Evolutionary conservation across 106 monocot genomes (phyloP).

Genomic region (Narthecium ossifragum): DNA sequence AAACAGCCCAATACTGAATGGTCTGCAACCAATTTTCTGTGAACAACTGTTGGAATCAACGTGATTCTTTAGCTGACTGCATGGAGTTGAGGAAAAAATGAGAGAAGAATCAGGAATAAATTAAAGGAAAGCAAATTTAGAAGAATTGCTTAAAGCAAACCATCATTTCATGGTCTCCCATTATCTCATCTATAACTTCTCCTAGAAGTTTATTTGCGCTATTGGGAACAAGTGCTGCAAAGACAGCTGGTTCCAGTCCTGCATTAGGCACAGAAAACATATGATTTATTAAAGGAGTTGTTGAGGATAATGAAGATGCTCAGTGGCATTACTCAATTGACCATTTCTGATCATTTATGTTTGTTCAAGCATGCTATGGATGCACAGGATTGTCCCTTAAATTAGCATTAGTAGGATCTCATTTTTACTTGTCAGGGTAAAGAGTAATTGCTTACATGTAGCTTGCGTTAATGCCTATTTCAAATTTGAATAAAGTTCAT

Average conservation of each 20-base stretch:
- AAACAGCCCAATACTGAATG: too few relatives aligned
- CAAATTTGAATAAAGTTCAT: too few relatives aligned
- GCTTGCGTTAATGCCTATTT: too few relatives aligned
- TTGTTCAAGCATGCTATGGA: too few relatives aligned
- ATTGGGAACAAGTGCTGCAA: slow-evolving; percentile 88
- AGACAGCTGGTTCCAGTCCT: slow-evolving; percentile 76
- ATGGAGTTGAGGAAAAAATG: neutral
- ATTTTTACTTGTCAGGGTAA: too few relatives aligned
- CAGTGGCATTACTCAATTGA: too few relatives aligned
- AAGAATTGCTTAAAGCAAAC: slow-evolving; percentile 23
- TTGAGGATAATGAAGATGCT: too few relatives aligned
- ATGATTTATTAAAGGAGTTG: too few relatives aligned
- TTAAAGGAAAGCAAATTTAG: neutral
- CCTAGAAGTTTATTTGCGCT: slow-evolving; percentile 75
- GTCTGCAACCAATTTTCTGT: neutral
- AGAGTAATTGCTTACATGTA: too few relatives aligned
- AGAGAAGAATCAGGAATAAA: neutral
- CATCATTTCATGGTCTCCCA: slow-evolving; percentile 94
- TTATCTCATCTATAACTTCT: slow-evolving; percentile 88
- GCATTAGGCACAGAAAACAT: slow-evolving; percentile 11
- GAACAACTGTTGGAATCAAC: neutral
- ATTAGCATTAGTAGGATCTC: too few relatives aligned
- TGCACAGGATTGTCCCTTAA: too few relatives aligned
- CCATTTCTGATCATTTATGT: too few relatives aligned
- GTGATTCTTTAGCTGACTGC: neutral